Conservation (phyloP, 306 rosid genomes). For the Trifolium repens region DNA sequence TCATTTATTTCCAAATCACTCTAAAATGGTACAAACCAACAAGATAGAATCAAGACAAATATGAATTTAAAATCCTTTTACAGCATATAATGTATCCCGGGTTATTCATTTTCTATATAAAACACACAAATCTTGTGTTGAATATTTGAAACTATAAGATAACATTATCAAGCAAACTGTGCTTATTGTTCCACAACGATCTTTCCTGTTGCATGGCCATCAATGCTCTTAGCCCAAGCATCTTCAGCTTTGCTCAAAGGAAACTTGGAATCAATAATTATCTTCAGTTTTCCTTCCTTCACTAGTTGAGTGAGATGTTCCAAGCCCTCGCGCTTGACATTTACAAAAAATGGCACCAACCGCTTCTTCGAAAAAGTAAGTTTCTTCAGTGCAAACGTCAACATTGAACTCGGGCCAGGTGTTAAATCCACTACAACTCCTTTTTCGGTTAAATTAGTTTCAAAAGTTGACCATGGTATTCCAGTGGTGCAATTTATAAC, state of each 20-base stretch:
- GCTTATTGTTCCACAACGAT: slow-evolving; percentile 63
- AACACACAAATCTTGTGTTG: background rate
- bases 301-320: slow-evolving; percentile 49
- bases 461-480: slow-evolving; percentile 71
- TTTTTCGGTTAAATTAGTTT: slow-evolving; percentile 50
- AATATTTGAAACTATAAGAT: slow-evolving; percentile 29
- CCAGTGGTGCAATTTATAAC: slow-evolving; percentile 59
- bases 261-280: slow-evolving; percentile 54
- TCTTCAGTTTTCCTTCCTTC: slow-evolving; percentile 67
- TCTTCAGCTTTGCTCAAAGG: slow-evolving; percentile 71
- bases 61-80: slow-evolving; percentile 9
- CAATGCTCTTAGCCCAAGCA: slow-evolving; percentile 79
- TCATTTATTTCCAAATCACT: background rate
- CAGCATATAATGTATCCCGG: background rate
- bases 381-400: slow-evolving; percentile 47
- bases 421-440: slow-evolving; percentile 66
- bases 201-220: slow-evolving; percentile 70
- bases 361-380: slow-evolving; percentile 67
- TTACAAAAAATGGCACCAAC: slow-evolving; percentile 45
- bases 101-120: slow-evolving; percentile 18
- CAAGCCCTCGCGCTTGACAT: slow-evolving; percentile 54
- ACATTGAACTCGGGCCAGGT: slow-evolving; percentile 37
- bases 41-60: background rate
- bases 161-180: slow-evolving; percentile 26
- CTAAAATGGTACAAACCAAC: slow-evolving; percentile 19